Evolutionary conservation across 1,284 basidiomycete genomes (phyloP).

Genomic region (Exobasidium cylindrosporum): DNA sequence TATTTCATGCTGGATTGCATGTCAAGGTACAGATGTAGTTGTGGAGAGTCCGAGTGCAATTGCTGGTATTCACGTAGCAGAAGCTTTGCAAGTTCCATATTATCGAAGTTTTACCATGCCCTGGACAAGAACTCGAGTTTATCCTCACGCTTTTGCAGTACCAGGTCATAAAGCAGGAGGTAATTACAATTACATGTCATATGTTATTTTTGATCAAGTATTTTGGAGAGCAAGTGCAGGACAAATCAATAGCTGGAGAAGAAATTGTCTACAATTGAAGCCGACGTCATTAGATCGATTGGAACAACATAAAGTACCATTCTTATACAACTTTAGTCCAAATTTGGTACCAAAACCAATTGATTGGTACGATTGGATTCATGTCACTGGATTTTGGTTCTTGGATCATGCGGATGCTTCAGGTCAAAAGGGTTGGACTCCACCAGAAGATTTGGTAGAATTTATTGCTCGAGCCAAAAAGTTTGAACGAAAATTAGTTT

Average conservation of each 20-base stretch:
- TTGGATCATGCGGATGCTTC: conserved; percentile 73
- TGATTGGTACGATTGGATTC: conserved; percentile 98
- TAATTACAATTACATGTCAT: conserved; percentile 95
- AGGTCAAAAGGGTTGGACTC: conserved; percentile 73
- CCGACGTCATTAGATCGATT: conserved; percentile 85
- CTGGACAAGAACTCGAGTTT: conserved; percentile 75
- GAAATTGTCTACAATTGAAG: conserved; percentile 70
- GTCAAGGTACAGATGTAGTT: conserved; percentile 86
- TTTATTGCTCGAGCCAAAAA: conserved; percentile 78
- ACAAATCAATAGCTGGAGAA: conserved; percentile 92
- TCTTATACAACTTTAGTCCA: conserved; percentile 95
- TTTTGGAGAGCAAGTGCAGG: conserved; percentile 86
- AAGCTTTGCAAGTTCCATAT: conserved; percentile 87
- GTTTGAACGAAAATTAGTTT: conserved; percentile 82
- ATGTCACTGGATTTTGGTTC: conserved; percentile 67
- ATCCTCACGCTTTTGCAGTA: conserved; percentile 96
- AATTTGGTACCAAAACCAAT: conserved; percentile 64
- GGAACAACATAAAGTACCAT: conserved; percentile 93
- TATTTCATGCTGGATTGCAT: conserved; percentile 89
- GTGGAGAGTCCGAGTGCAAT: conserved; percentile 95
- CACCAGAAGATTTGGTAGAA: conserved; percentile 71
- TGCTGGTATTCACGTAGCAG: conserved; percentile 97
- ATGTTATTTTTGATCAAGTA: conserved; percentile 93
- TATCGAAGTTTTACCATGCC: conserved; percentile 84
- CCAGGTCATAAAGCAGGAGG: conserved; percentile 85